phyloP scores from a whole-genome alignment of 768 basidiomycete species.

The Lactifluus volemus region DNA sequence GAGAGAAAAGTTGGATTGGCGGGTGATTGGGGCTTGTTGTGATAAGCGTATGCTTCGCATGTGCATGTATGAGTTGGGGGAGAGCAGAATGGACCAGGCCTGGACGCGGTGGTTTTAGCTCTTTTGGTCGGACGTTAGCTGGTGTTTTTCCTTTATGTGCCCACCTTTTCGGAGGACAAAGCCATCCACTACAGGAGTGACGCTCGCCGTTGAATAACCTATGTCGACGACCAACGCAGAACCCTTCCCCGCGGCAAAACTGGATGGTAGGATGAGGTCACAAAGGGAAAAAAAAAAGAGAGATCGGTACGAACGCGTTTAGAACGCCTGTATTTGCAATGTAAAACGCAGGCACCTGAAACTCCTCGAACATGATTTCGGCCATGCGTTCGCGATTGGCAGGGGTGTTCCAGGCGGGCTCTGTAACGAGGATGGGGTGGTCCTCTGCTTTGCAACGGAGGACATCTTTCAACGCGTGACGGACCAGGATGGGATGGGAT shows the following conservation, averaged over 20 bases:
- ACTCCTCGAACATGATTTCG: constrained; percentile 97
- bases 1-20: constrained; percentile 65
- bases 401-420: constrained; percentile 92
- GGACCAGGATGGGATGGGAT: constrained; percentile 60
- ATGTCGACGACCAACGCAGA: constrained; percentile 96
- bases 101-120: constrained; percentile 26
- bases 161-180: constrained; percentile 93
- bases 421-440: constrained; percentile 89
- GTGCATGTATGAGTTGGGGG: constrained; percentile 72
- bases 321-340: constrained; percentile 92
- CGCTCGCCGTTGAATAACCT: constrained; percentile 81
- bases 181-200: constrained; percentile 94
- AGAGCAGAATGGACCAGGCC: constrained; percentile 71
- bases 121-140: not conserved
- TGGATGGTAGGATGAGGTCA: constrained; percentile 24
- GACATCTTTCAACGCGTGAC: constrained; percentile 65
- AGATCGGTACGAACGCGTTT: constrained; percentile 52
- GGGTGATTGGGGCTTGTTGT: constrained; percentile 40
- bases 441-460: constrained; percentile 73
- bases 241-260: constrained; percentile 94
- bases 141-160: not conserved
- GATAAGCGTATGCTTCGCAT: constrained; percentile 61
- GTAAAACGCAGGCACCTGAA: constrained; percentile 91
- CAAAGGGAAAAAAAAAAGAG: not conserved
- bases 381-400: constrained; percentile 93